Conservation (phyloP, 1,284 basidiomycete species). For the Waitea zeae region DNA sequence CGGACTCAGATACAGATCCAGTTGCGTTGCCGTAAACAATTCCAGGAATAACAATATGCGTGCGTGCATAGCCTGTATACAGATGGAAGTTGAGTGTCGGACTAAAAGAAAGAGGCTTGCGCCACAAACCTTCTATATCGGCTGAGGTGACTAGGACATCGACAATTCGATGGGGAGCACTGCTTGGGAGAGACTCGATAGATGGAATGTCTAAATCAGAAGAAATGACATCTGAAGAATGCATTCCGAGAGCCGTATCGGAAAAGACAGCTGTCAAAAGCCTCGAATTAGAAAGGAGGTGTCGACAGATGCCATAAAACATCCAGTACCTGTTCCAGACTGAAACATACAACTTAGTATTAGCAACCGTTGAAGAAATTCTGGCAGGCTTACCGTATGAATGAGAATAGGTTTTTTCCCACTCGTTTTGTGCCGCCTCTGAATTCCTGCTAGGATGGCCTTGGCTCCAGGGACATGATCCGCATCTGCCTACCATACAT, state of each 20-base stretch:
- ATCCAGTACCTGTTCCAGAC: constrained; percentile 25
- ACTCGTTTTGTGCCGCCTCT: constrained; percentile 18
- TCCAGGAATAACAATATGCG: constrained; percentile 27
- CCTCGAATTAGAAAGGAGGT: too few species aligned
- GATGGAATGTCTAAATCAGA: constrained; percentile 22
- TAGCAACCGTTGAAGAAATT: not conserved
- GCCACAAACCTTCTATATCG: constrained; percentile 5
- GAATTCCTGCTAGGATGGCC: constrained; percentile 29
- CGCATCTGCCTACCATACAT: constrained; percentile 25
- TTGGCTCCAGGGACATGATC: constrained; percentile 21
- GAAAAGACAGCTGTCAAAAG: too few species aligned
- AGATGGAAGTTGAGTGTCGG: too few species aligned
- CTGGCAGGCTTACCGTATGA: constrained; percentile 25
- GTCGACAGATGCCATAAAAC: too few species aligned
- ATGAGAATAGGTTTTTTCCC: constrained; percentile 25
- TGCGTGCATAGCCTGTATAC: constrained; percentile 23
- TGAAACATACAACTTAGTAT: not conserved
- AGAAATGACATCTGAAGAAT: constrained; percentile 21
- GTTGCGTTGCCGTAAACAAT: constrained; percentile 28
- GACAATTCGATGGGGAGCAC: constrained; percentile 21
- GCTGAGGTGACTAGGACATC: constrained; percentile 22
- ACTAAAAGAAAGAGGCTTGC: constrained; percentile 13
- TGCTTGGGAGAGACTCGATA: constrained; percentile 19
- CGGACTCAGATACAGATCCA: constrained; percentile 25
- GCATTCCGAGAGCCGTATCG: constrained; percentile 20